Base-by-base conservation (phyloP, 139 green algal genomes). In the Marvania coccoides region DNA sequence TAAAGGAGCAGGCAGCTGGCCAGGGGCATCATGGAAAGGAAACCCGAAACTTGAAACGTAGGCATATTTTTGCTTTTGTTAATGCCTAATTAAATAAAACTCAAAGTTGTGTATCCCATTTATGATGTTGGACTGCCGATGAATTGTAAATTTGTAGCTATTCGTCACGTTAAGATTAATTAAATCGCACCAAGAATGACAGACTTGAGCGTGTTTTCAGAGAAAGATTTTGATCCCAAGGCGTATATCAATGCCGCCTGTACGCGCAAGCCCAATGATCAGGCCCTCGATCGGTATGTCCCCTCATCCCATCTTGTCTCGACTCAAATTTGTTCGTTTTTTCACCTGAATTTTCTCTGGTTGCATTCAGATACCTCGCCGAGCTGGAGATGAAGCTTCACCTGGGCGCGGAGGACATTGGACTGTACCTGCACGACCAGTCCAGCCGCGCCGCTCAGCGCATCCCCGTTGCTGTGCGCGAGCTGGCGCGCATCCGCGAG, bases 311-410 rank as follows among this genome's bases (percentile, higher is more conserved):
- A 61, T 5, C 54, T 33, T 5, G 7, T 24, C 28, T 5, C 15
- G 15, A 36, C 34, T 7, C 54, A 47, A 15, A 47, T 15, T n/a
- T 28, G 19, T 51, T 19, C 42, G 19, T 28, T 51, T 51, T 10
- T 34, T 12, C 24, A 58, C 13, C 10, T 8, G 28, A 59, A 7
- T 38, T 26, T 12, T 19, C 26, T 30, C 2, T 58, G 34, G n/a
- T n/a, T n/a, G n/a, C n/a, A 7, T 40, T 2, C 73, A 86, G 78
- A 53, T 88, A 80, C 45, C 71, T 95, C 5, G 73, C 80, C 0
- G 88, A 94, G 62, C 63, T 93, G 47, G 88, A 96, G 70, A 90
- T 94, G 83, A 69, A 80, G 30, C 64, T 95, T 53, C 83, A 93
- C 67, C 61, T 96, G n/a, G 59, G 70, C 2, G 78, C 75, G 28